Conservation (phyloP, 495 filamentous ascomycete species). For the Bathelium albidoporum region DNA sequence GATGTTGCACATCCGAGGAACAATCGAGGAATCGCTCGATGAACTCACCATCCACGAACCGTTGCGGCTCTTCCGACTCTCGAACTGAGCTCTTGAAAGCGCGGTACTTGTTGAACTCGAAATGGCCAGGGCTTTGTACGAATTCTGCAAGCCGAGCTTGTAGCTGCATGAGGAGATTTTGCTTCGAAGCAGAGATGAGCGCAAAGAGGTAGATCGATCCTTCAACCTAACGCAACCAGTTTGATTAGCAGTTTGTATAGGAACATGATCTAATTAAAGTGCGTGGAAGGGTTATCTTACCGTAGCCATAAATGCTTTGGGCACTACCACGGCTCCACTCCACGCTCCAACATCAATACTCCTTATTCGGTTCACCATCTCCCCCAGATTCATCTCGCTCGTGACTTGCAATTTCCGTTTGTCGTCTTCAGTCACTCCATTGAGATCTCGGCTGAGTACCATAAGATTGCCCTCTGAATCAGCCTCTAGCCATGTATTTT, state of each 20-base stretch:
- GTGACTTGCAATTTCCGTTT: conserved; percentile 57
- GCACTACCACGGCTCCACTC: conserved; percentile 54
- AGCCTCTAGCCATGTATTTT: conserved; percentile 63
- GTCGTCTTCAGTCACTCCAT: conserved; percentile 67
- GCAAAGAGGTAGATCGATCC: conserved; percentile 87
- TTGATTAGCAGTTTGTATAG: not conserved
- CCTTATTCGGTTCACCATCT: conserved; percentile 82
- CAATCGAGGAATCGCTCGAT: conserved; percentile 75
- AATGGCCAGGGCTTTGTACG: conserved; percentile 54
- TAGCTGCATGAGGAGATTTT: conserved; percentile 73
- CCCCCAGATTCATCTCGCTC: conserved; percentile 73
- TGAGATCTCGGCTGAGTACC: conserved; percentile 58
- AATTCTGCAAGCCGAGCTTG: conserved; percentile 59
- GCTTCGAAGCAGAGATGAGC: conserved; percentile 54
- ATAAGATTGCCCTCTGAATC: conserved; percentile 83
- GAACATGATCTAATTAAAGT: not conserved
- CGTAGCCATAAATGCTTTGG: conserved; percentile 80
- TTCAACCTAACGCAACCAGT: conserved; percentile 50
- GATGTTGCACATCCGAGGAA: conserved; percentile 50
- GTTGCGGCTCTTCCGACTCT: conserved; percentile 62
- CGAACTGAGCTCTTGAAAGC: conserved; percentile 63
- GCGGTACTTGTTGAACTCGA: conserved; percentile 68
- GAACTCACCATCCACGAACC: conserved; percentile 89
- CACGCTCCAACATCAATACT: conserved; percentile 49
- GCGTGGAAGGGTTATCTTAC: conserved; percentile 40